phyloP scores from a whole-genome alignment of 2,329 filamentous ascomycete genomes.

The Parasarocladium wereldwijsianum region DNA sequence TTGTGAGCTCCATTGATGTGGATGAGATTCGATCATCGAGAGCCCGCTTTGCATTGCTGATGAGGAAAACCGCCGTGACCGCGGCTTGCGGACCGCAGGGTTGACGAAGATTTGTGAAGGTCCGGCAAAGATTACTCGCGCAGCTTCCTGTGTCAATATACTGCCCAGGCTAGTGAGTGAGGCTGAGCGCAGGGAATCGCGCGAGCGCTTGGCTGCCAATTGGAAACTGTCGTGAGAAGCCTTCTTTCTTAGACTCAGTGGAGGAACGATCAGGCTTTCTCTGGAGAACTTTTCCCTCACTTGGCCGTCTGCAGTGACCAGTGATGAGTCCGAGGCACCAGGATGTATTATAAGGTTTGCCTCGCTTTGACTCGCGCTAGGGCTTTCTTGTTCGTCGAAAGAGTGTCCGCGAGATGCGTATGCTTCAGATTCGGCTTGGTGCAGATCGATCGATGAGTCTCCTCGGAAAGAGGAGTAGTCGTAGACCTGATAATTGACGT shows the following conservation, averaged over 20 bases:
- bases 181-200: conserved; percentile 35
- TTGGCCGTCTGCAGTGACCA: conserved; percentile 17
- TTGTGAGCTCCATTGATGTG: conserved; percentile 49
- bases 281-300: conserved; percentile 37
- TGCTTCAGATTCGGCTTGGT: too few relatives aligned
- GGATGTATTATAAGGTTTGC: conserved; percentile 39
- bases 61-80: not conserved
- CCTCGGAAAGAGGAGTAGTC: conserved; percentile 37
- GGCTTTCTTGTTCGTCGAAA: conserved; percentile 18
- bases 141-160: conserved; percentile 28
- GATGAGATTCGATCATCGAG: conserved; percentile 14
- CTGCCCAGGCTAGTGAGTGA: conserved; percentile 43
- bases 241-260: conserved; percentile 32
- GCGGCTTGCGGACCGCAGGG: conserved; percentile 4
- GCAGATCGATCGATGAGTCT: too few relatives aligned
- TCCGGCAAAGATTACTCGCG: conserved; percentile 3
- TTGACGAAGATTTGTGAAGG: conserved; percentile 3
- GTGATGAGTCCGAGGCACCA: conserved; percentile 24
- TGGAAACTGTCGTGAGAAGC: conserved; percentile 31
- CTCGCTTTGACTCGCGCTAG: conserved; percentile 23
- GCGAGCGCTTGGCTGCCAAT: conserved; percentile 32
- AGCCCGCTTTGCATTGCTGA: not conserved
- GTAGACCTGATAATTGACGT: conserved; percentile 38
- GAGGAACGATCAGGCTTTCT: conserved; percentile 44
- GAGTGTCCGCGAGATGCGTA: too few relatives aligned